These are phyloP conservation scores for Endoconidiophora polonica DNA, from an alignment of 2,329 filamentous ascomycete species.

Conservation along the genomic window DNA sequence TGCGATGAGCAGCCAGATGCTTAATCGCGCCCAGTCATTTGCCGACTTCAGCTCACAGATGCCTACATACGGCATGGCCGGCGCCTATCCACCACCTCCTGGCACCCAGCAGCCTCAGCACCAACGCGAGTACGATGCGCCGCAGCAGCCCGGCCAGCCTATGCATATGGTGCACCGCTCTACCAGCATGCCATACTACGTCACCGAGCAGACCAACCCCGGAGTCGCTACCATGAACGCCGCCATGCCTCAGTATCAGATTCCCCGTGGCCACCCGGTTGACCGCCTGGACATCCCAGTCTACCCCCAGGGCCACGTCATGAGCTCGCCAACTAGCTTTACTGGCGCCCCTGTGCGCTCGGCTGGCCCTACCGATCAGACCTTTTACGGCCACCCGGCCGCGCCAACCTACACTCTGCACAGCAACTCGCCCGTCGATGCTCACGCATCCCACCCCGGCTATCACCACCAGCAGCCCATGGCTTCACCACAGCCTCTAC, in stretches of 20 bases:
- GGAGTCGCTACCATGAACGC: conserved; percentile 45
- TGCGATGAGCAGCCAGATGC: conserved; percentile 22
- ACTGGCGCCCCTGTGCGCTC: conserved; percentile 38
- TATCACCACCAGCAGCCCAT: conserved; percentile 15
- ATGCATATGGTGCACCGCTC: conserved; percentile 33
- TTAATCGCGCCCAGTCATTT: conserved; percentile 38
- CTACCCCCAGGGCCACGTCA: conserved; percentile 24
- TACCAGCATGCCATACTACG: conserved; percentile 36
- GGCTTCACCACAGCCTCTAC: conserved; percentile 20
- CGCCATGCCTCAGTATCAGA: conserved; percentile 30
- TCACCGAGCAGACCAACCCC: conserved; percentile 45
- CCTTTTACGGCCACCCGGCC: conserved; percentile 40
- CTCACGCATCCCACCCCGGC: conserved; percentile 17
- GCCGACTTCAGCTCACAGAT: conserved; percentile 37
- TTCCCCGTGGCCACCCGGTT: conserved; percentile 29
- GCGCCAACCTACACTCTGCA: conserved; percentile 32
- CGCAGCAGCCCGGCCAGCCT: conserved; percentile 21
- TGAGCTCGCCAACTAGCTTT: conserved; percentile 42
- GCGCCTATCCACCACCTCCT: conserved; percentile 7
- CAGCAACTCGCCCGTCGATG: conserved; percentile 30
- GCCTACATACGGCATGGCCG: conserved; percentile 23
- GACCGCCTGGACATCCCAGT: conserved; percentile 36
- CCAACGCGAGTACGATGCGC: conserved; percentile 23
- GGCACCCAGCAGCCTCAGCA: conserved; percentile 19
- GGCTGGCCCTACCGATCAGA: conserved; percentile 31